phyloP scores from a whole-genome alignment of 2,329 filamentous ascomycete genomes.

The Xylariaceae sp. region DNA sequence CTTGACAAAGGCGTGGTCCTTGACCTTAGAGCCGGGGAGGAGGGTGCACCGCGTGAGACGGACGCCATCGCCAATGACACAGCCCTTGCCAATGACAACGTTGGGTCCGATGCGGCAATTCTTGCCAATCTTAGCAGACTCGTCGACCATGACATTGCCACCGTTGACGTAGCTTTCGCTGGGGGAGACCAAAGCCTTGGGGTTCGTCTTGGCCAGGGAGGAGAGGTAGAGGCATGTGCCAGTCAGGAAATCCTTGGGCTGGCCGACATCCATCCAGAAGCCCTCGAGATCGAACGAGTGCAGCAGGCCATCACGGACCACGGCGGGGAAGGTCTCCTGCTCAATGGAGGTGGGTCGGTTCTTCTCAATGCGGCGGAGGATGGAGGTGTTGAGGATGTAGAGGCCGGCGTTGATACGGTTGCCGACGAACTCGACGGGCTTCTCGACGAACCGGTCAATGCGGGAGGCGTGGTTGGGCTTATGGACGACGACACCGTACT shows the following conservation, averaged over 20 bases:
- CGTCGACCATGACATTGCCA: conserved; percentile 93
- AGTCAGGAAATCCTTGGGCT: conserved; percentile 96
- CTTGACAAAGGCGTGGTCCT: conserved; percentile 99
- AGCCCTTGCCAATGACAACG: conserved; percentile 89
- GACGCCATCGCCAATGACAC: conserved; percentile 89
- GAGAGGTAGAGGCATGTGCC: conserved; percentile 96
- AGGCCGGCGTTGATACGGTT: conserved; percentile 99
- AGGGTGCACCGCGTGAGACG: conserved; percentile 90
- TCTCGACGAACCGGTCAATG: conserved; percentile 99
- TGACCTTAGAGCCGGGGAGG: conserved; percentile 85
- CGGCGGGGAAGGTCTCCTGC: conserved; percentile 96
- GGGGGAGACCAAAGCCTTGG: conserved; percentile 73
- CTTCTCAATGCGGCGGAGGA: conserved; percentile 88
- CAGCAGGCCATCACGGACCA: conserved; percentile 82
- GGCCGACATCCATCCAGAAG: conserved; percentile 99
- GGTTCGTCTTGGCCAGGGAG: conserved; percentile 83
- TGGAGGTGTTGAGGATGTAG: conserved; percentile 93
- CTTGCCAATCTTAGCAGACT: conserved; percentile 92
- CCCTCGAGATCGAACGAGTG: conserved; percentile 96
- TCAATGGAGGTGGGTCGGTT: conserved; percentile 90
- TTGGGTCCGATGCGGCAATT: conserved; percentile 98
- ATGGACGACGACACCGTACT: conserved; percentile 98
- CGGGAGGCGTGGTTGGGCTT: conserved; percentile 85
- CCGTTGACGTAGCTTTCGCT: conserved; percentile 80
- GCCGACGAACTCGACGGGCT: conserved; percentile 96